Base-by-base conservation (phyloP, 371 early-diverging fungal species). In the Mucor irregularis region DNA sequence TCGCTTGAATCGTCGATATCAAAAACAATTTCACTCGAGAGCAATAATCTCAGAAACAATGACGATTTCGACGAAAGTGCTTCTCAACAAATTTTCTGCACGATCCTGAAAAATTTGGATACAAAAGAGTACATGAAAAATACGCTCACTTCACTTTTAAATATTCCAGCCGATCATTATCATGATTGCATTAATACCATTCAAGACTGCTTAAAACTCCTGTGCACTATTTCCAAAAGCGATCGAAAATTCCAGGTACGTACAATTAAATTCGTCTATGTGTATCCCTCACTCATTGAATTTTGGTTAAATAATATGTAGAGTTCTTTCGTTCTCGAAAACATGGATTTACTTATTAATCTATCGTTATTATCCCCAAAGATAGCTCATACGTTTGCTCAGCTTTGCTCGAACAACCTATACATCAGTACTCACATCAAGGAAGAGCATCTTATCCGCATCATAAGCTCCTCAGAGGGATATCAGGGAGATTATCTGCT, bases 311-410 rank as follows among this genome's bases (percentile, higher is more conserved):
- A n/a, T n/a, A n/a, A n/a, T n/a, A n/a, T n/a, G 9, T 38, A 38
- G 39, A 38, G 64, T 21, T 46, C 51, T 22, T 60, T 75, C 44
- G 63, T 75, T 6, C 38, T 75, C 9, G 16, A 49, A n/a, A 59
- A 83, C 24, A 60, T 83, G 7, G 81, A 83, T 40, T 28, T 79
- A 14, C 53, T 83, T 4, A 68, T 83, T 33, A 74, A 78, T 39
- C 30, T 57, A 34, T 62, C 56, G 17, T 56, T 49, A 34, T 49
- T 46, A 16, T 62, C 62, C 24, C 52, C 61, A 10, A 49, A 31
- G 28, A 37, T 66, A 25, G 68, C 68, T 0, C 17, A 17, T 43
- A 50, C 43, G 4, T 67, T 68, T 17, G 52, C 53, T 8, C 38
- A 29, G 4, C 30, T 83, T 4, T 73, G 73, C 40, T 53, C 57